Percentiles rank a stretch among this genome's conserved stretches.
Conservation (phyloP, 2,329 filamentous ascomycete species). For the Hymenoscyphus repandus region DNA sequence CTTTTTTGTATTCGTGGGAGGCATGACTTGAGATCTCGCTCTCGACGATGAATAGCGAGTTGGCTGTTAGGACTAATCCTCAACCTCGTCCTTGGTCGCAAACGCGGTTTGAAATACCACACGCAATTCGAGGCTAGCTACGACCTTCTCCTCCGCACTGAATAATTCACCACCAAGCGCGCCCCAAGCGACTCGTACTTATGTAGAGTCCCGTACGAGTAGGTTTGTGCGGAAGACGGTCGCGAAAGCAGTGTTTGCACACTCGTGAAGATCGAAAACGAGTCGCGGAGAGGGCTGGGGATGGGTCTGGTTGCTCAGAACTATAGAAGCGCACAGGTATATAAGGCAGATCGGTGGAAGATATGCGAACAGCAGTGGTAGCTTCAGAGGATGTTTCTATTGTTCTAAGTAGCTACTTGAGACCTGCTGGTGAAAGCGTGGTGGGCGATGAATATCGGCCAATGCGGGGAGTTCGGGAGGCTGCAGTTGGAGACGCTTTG, state of each 20-base stretch:
- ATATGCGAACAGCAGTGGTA: not conserved
- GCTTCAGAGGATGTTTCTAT: slow-evolving; percentile 22
- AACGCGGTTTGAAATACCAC: slow-evolving; percentile 1
- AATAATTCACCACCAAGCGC: too few species aligned
- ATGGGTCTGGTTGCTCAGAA: slow-evolving; percentile 18
- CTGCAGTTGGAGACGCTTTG: slow-evolving; percentile 20
- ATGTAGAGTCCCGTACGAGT: not conserved
- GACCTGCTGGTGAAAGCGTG: slow-evolving; percentile 21
- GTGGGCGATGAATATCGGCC: slow-evolving; percentile 15
- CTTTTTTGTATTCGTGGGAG: slow-evolving; percentile 56
- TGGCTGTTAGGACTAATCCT: not conserved
- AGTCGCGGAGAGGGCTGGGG: slow-evolving; percentile 9
- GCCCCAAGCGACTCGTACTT: not conserved
- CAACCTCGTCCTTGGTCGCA: too few species aligned
- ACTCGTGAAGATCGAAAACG: not conserved
- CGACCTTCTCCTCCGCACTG: slow-evolving; percentile 25
- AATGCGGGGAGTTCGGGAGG: slow-evolving; percentile 28
- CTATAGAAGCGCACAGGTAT: slow-evolving; percentile 4
- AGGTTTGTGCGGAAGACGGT: not conserved
- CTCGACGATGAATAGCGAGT: slow-evolving; percentile 5
- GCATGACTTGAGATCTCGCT: slow-evolving; percentile 22
- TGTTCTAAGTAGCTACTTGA: slow-evolving; percentile 24
- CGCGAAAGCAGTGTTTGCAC: not conserved
- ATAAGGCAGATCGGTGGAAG: slow-evolving; percentile 15
- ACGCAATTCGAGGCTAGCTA: slow-evolving; percentile 26